Evolutionary conservation across 352 stramenopile species (phyloP), one percentile per base, ranked within the genome.

Genomic region (Phytophthora idaei): DNA sequence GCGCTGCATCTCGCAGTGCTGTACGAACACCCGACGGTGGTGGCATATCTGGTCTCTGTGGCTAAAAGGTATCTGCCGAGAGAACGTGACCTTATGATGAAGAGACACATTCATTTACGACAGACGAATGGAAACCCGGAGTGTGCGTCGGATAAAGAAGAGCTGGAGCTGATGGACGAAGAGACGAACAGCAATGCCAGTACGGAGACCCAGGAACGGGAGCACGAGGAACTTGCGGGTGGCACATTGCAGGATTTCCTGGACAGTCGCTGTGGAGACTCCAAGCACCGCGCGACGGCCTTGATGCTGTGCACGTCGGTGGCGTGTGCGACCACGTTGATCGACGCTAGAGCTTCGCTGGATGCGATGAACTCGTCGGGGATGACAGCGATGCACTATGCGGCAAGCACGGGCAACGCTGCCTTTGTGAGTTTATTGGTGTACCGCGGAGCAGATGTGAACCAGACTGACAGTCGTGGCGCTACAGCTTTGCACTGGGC

Each of bases 371-470:
- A 94, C 32, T 90, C 84, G 44, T 92, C 86, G 0, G 86, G 86
- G 17, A 92, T 94, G 87, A 89, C 84, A 8, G 81, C 87, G 17
- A 75, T 94, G 55, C 87, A 94, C 51, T 94, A 94, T 56, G 87
- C 87, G 3, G 80, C 87, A 5, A 94, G 87, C 44, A 89, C 85
- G 9, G 87, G 85, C 10, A 91, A 94, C 47, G 85, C 87, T 17
- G 85, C 73, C 11, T 81, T 92, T 28, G 74, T 93, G 61, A 92
- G 81, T 64, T 44, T 94, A 39, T 56, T 93, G 45, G 71, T 94
- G 34, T 71, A 67, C 11, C 70, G 76, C 31, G 87, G 83, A 25
- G 83, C 83, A 0, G 76, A 92, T 57, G 79, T 90, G n/a, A 90
- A 93, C 68, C 73, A 85, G 60, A 78, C 74, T 2, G 87, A 94